Percentiles rank a stretch among this genome's conserved stretches.
These are phyloP conservation scores for Eimeria praecox DNA, from an alignment of 169 alveolate genomes.

Conservation along the genomic window DNA sequence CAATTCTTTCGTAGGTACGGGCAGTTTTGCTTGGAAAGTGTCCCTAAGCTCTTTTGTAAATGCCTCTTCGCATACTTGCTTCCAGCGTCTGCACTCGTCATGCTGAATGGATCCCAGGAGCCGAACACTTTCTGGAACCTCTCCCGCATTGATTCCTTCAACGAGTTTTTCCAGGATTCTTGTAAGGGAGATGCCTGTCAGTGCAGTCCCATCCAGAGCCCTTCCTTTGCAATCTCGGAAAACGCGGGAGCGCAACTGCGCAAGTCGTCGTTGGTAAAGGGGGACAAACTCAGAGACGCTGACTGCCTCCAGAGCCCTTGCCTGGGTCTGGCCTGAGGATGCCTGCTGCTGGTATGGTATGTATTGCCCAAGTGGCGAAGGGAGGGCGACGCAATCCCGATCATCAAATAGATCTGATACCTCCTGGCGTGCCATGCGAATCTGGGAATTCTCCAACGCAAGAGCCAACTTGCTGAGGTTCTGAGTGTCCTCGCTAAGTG, in stretches of 20 bases:
- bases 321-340: conserved; percentile 37
- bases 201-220: conserved; percentile 59
- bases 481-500: background rate
- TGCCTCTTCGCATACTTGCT: conserved; percentile 73
- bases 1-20: conserved; percentile 58
- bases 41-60: conserved; percentile 72
- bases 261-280: conserved; percentile 75
- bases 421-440: conserved; percentile 80
- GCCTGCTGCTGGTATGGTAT: conserved; percentile 28
- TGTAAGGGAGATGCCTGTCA: conserved; percentile 68
- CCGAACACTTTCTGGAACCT: conserved; percentile 75
- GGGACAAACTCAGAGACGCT: conserved; percentile 76
- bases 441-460: conserved; percentile 73
- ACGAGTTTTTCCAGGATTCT: conserved; percentile 64
- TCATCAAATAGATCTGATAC: conserved; percentile 68
- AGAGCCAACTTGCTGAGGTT: conserved; percentile 53
- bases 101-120: conserved; percentile 71
- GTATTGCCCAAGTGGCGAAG: conserved; percentile 72
- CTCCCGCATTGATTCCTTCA: conserved; percentile 79
- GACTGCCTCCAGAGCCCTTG: conserved; percentile 76
- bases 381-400: conserved; percentile 75
- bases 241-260: conserved; percentile 57
- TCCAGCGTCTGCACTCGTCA: conserved; percentile 78
- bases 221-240: conserved; percentile 76
- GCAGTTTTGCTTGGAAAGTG: conserved; percentile 71